Evolutionary conservation across 2,329 filamentous ascomycete genomes (phyloP).

Genomic region (Penicillium sp.): DNA sequence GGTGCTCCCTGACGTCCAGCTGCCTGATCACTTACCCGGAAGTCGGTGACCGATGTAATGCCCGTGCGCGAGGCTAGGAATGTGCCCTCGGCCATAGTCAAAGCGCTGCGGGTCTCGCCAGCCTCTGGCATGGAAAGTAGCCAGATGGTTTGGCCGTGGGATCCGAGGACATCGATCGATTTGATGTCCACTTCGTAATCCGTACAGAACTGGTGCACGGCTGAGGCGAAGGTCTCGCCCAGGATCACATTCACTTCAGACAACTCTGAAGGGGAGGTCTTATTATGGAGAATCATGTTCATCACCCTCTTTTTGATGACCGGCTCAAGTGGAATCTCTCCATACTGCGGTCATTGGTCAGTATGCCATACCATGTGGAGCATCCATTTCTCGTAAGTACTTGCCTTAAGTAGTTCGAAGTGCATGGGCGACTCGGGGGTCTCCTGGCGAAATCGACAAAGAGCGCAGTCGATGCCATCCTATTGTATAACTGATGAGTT

Average conservation of each 20-base stretch:
- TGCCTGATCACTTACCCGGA: constrained; percentile 56
- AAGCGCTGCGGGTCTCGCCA: constrained; percentile 48
- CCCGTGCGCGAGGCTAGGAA: constrained; percentile 56
- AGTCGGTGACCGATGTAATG: constrained; percentile 59
- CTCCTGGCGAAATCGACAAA: constrained; percentile 57
- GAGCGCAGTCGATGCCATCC: constrained; percentile 58
- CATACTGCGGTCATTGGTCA: constrained; percentile 43
- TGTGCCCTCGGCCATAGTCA: constrained; percentile 59
- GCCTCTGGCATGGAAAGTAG: constrained; percentile 53
- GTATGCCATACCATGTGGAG: neutral
- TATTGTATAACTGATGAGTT: constrained; percentile 4
- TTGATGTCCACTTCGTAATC: constrained; percentile 44
- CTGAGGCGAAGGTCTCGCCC: constrained; percentile 56
- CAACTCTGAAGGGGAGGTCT: constrained; percentile 53
- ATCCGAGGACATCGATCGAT: constrained; percentile 55
- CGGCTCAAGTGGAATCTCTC: constrained; percentile 54
- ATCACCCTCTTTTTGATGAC: constrained; percentile 57
- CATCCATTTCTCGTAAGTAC: neutral
- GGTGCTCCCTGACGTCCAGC: constrained; percentile 57
- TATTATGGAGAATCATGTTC: constrained; percentile 56
- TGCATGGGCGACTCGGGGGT: constrained; percentile 53
- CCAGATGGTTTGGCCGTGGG: constrained; percentile 61
- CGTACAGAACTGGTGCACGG: constrained; percentile 51
- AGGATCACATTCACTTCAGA: constrained; percentile 58
- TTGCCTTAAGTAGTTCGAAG: constrained; percentile 51